Evolutionary conservation across 2,329 filamentous ascomycete genomes (phyloP).

Genomic region (Nothophoma quercina): DNA sequence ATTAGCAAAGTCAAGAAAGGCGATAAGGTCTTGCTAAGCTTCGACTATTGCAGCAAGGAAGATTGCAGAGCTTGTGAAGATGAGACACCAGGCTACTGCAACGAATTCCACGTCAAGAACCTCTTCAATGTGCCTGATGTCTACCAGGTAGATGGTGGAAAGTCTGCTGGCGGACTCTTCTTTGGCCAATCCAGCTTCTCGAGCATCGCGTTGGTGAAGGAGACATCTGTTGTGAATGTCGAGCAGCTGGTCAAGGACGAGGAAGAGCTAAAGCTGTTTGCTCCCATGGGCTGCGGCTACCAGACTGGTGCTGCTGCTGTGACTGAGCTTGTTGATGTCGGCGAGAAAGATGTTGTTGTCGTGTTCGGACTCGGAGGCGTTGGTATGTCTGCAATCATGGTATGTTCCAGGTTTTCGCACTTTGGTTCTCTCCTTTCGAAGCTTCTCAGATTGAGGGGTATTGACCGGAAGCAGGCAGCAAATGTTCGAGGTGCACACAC

Average conservation of each 20-base stretch:
- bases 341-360: slow-evolving; percentile 48
- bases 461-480: slow-evolving; percentile 47
- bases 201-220: slow-evolving; percentile 49
- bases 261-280: slow-evolving; percentile 53
- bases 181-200: slow-evolving; percentile 60
- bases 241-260: slow-evolving; percentile 47
- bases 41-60: slow-evolving; percentile 56
- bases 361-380: slow-evolving; percentile 57
- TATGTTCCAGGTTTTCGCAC: too few species aligned
- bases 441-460: background rate
- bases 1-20: slow-evolving; percentile 54
- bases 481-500: slow-evolving; percentile 49
- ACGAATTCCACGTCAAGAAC: slow-evolving; percentile 58
- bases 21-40: slow-evolving; percentile 59
- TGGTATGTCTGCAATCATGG: slow-evolving; percentile 56
- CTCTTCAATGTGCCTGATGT: slow-evolving; percentile 44
- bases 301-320: slow-evolving; percentile 56
- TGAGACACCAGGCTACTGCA: slow-evolving; percentile 58
- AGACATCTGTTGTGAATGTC: slow-evolving; percentile 54
- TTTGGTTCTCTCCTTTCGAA: background rate
- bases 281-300: slow-evolving; percentile 57
- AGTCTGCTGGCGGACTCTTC: slow-evolving; percentile 50
- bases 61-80: slow-evolving; percentile 58
- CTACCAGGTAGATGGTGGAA: slow-evolving; percentile 25
- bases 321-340: slow-evolving; percentile 47